These are phyloP conservation scores for Elongisporangium anandrum DNA, from an alignment of 352 stramenopile genomes.

Conservation along the genomic window DNA sequence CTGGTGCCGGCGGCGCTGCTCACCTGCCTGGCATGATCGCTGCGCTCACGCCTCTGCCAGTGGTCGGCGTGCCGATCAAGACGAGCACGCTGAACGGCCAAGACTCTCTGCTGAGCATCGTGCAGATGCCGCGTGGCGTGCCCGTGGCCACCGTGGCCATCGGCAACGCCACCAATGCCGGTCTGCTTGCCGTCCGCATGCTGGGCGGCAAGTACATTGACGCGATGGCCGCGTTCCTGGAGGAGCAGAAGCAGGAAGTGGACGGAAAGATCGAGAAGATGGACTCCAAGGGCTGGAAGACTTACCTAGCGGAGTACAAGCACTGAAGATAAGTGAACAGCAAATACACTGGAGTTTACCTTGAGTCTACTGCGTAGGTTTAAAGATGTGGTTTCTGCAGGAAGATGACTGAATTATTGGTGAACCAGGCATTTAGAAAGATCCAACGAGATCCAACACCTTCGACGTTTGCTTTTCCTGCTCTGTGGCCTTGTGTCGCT, in stretches of 20 bases:
- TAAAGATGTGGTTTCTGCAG: too few relatives aligned
- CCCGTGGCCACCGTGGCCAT: conserved; percentile 98
- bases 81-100: conserved; percentile 96
- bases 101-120: conserved; percentile 98
- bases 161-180: conserved; percentile 97
- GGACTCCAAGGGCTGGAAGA: conserved; percentile 84
- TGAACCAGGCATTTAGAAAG: too few relatives aligned
- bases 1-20: conserved; percentile 95
- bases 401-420: too few relatives aligned
- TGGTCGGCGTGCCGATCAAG: conserved; percentile 98
- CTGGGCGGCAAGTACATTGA: conserved; percentile 81
- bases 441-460: too few relatives aligned
- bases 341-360: not conserved
- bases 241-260: conserved; percentile 90
- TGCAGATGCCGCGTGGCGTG: conserved; percentile 98
- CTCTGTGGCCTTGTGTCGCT: too few relatives aligned
- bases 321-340: conserved; percentile 17
- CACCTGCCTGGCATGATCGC: conserved; percentile 96
- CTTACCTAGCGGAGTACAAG: conserved; percentile 80
- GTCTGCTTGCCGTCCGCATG: conserved; percentile 96
- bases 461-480: too few relatives aligned
- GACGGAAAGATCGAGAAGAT: conserved; percentile 91
- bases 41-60: conserved; percentile 78
- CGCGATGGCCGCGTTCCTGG: conserved; percentile 92
- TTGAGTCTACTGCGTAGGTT: too few relatives aligned